Conservation (phyloP, 2,329 filamentous ascomycete genomes). For the Fusarium verrucosum region DNA sequence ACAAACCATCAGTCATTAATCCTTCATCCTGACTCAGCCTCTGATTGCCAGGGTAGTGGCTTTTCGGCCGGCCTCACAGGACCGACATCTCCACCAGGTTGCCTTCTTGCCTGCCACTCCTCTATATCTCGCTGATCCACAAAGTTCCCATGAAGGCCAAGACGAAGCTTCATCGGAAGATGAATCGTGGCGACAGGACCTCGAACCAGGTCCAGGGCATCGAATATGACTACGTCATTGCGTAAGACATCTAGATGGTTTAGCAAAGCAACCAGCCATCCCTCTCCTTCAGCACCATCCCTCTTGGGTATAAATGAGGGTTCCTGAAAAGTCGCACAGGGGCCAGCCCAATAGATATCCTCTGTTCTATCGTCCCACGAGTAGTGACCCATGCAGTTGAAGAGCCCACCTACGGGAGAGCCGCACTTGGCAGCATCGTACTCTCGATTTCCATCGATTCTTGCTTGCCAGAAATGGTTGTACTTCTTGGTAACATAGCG, state of each 20-base stretch:
- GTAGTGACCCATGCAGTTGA: conserved; percentile 14
- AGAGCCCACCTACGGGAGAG: neutral
- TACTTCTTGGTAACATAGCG: conserved; percentile 11
- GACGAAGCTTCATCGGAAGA: neutral
- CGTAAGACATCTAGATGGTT: conserved; percentile 14
- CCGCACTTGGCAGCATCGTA: neutral
- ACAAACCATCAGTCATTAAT: too few relatives aligned
- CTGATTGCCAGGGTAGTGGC: neutral
- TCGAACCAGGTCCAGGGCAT: neutral
- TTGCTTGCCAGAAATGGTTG: conserved; percentile 16
- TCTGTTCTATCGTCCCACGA: conserved; percentile 6
- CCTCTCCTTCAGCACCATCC: neutral
- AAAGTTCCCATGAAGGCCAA: conserved; percentile 23
- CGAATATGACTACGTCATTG: conserved; percentile 15
- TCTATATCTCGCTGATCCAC: conserved; percentile 15
- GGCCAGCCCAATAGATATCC: neutral
- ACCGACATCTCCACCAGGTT: neutral
- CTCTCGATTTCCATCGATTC: neutral
- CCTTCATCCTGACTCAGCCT: too few relatives aligned
- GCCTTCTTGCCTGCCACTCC: neutral
- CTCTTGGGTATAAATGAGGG: conserved; percentile 9
- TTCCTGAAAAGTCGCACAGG: conserved; percentile 8
- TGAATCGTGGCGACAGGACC: conserved; percentile 5
- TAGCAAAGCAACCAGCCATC: neutral
- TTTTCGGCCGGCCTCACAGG: neutral